These are phyloP conservation scores for Penicillium sp. DNA, from an alignment of 2,329 filamentous ascomycete species.

Conservation along the genomic window DNA sequence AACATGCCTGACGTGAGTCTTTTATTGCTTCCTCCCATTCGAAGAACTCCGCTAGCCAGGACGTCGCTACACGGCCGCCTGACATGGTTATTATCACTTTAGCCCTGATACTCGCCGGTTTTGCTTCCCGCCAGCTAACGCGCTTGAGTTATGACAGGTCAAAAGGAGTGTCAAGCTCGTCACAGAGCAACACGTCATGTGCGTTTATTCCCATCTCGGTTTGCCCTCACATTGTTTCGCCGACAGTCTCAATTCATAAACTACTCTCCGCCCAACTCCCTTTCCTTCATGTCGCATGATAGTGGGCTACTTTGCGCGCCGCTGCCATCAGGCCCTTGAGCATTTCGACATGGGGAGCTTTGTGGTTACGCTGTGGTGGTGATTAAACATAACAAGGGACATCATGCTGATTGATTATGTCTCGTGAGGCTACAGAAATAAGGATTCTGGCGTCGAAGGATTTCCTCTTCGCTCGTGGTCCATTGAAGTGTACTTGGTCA, in stretches of 20 bases:
- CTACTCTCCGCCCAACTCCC: neutral
- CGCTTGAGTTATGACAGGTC: conserved; percentile 52
- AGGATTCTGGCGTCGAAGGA: conserved; percentile 79
- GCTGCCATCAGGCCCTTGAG: neutral
- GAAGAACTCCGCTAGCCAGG: neutral
- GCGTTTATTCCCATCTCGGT: conserved; percentile 48
- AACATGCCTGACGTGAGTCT: conserved; percentile 44
- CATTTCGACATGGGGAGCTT: neutral
- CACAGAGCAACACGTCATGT: conserved; percentile 90
- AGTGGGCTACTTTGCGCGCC: neutral
- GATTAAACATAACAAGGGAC: neutral
- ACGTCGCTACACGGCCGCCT: conserved; percentile 15
- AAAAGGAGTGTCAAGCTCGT: conserved; percentile 92
- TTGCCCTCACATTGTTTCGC: conserved; percentile 16
- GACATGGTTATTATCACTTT: conserved; percentile 1
- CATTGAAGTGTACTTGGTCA: conserved; percentile 81
- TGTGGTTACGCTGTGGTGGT: neutral
- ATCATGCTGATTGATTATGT: conserved; percentile 20
- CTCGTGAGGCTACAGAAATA: conserved; percentile 62
- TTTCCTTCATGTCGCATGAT: conserved; percentile 11
- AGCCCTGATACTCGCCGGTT: conserved; percentile 8
- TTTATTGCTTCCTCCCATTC: neutral
- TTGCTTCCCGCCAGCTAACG: conserved; percentile 30
- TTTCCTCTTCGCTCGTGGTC: conserved; percentile 94
- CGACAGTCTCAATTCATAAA: conserved; percentile 2